These are phyloP conservation scores for Cronartium quercuum DNA, from an alignment of 1,284 basidiomycete genomes.

Conservation along the genomic window DNA sequence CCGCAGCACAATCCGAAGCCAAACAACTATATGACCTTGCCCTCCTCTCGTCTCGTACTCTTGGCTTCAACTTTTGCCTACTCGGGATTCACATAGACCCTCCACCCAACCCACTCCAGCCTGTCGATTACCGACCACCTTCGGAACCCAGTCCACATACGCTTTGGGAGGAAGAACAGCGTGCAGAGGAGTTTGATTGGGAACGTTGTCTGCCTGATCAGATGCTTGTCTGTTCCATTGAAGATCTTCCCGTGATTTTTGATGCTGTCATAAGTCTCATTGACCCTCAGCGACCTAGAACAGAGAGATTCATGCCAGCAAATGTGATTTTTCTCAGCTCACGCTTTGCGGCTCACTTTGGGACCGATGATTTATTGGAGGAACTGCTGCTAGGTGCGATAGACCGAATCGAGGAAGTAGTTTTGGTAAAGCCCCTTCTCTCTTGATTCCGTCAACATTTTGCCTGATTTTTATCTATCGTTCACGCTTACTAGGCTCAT, in stretches of 20 bases:
- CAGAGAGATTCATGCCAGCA: slow-evolving; percentile 44
- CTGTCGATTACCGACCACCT: neutral
- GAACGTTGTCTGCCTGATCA: slow-evolving; percentile 40
- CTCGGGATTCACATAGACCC: slow-evolving; percentile 4
- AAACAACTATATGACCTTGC: slow-evolving; percentile 31
- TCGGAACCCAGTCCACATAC: neutral
- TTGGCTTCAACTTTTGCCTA: slow-evolving; percentile 4
- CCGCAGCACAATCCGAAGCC: slow-evolving; percentile 17
- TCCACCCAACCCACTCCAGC: neutral
- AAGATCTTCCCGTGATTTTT: slow-evolving; percentile 44
- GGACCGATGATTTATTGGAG: slow-evolving; percentile 59
- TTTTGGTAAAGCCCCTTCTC: slow-evolving; percentile 61
- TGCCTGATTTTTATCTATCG: slow-evolving; percentile 18
- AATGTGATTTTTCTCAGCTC: slow-evolving; percentile 46
- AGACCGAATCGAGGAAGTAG: slow-evolving; percentile 81
- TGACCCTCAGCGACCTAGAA: slow-evolving; percentile 45
- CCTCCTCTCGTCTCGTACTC: slow-evolving; percentile 4
- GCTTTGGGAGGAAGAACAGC: slow-evolving; percentile 30
- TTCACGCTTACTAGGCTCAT: slow-evolving; percentile 56
- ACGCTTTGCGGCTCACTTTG: slow-evolving; percentile 43
- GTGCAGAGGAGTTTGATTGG: slow-evolving; percentile 30
- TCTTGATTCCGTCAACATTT: neutral
- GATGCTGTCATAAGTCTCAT: slow-evolving; percentile 44
- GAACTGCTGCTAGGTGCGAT: slow-evolving; percentile 83
- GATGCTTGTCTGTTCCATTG: slow-evolving; percentile 46